Conservation (phyloP, 2,329 filamentous ascomycete genomes). For the Magnaporthiopsis incrustans region DNA sequence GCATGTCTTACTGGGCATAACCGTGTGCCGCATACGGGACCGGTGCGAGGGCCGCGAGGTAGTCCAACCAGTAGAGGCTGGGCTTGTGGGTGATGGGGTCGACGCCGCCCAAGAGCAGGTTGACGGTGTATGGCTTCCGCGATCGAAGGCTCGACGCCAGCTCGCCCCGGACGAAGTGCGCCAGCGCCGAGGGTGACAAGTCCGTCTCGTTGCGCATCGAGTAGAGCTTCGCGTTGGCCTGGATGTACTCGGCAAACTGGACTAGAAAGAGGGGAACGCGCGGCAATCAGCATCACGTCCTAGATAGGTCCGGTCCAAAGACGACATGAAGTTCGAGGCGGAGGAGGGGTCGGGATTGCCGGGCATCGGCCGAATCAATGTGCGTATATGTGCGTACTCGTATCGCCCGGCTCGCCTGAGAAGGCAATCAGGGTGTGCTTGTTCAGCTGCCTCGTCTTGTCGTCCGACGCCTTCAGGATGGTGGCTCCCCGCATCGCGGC, state of each 20-base stretch:
- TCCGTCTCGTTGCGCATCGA: slow-evolving; percentile 96
- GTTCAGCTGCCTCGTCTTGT: slow-evolving; percentile 92
- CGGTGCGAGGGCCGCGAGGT: slow-evolving; percentile 79
- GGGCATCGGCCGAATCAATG: neutral
- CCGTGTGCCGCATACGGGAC: slow-evolving; percentile 95
- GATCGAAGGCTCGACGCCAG: slow-evolving; percentile 85
- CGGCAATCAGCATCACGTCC: slow-evolving; percentile 4
- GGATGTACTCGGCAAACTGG: slow-evolving; percentile 98
- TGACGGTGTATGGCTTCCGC: slow-evolving; percentile 92
- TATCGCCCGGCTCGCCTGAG: slow-evolving; percentile 87
- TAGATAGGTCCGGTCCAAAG: neutral
- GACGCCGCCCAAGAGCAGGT: slow-evolving; percentile 87
- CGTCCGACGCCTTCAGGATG: slow-evolving; percentile 88
- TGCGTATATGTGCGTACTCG: slow-evolving; percentile 1
- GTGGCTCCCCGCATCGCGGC: slow-evolving; percentile 96
- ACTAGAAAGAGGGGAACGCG: slow-evolving; percentile 46
- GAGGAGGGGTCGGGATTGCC: neutral
- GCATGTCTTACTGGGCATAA: slow-evolving; percentile 74
- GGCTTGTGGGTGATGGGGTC: slow-evolving; percentile 89
- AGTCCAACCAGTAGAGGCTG: slow-evolving; percentile 93
- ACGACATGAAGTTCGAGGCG: neutral
- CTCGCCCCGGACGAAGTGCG: slow-evolving; percentile 89
- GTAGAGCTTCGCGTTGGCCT: slow-evolving; percentile 97
- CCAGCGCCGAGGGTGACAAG: slow-evolving; percentile 79
- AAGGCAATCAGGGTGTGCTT: slow-evolving; percentile 92